Base-by-base conservation (phyloP, 176 grass and related monocot species). In the Musa beccarii region DNA sequence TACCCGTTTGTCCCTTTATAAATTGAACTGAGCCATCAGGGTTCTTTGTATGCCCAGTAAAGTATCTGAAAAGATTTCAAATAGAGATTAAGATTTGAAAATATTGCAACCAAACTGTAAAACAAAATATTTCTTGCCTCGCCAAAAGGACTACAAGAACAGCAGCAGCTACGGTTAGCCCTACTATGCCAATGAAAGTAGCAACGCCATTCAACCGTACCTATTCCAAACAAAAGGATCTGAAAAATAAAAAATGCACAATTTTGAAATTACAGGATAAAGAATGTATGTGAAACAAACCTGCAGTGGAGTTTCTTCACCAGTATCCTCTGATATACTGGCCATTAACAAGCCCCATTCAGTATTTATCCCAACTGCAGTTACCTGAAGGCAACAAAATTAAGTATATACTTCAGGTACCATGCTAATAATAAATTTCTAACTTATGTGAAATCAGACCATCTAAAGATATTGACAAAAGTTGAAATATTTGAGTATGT, bases 301-400 rank as follows among this genome's bases (percentile, higher is more conserved):
- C 86, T 99, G 90, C 56, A 99, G 82, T 75, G 95, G 90, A 79
- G 90, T 99, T 81, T 99, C 95, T 94, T 99, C 90, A 87, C 88
- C 88, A 81, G 80, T 91, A 80, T 99, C 90, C 86, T 99, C 95
- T 56, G 95, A 99, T 87, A 99, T 99, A 82, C 95, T 99, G 28
- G 90, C 95, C 95, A 99, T 99, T 26, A 99, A 81, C 17, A 91
- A 34, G 63, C 95, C 90, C 90, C 88, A 99, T 82, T 99, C 95
- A 80, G 95, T 99, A 26, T 94, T 94, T 69, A 94, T 85, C 65
- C 95, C 95, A 80, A 99, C 95, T 79, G 88, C 79, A 5, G 95
- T 94, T 51, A 99, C 95, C 90, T 99, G 79, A 62, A 43, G 34
- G 34, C 3, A 43, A 43, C 34, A 43, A 43, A 43, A 43, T 43